Base-by-base conservation (phyloP, 345 rosid genomes). In the Excoecaria cochinchinensis region DNA sequence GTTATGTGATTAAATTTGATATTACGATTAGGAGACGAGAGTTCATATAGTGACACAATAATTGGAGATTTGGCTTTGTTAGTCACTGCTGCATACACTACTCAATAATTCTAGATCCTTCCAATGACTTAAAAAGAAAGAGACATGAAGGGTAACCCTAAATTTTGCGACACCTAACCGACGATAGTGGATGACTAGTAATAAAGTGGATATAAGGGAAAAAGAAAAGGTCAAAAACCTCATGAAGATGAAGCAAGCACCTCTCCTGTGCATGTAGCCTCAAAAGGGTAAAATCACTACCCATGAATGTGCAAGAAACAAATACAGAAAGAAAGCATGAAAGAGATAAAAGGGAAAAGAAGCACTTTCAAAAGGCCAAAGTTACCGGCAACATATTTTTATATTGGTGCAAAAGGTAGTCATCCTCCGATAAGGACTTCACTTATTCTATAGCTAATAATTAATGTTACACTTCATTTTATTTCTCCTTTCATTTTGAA, bases 181-280 rank as follows among this genome's bases (percentile, higher is more conserved):
- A 78, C 80, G 76, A 74, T 69, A 74, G 78, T 84, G 81, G 74
- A 73, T 63, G 74, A 77, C 82, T 77, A 81, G 85, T 48, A 8
- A n/a, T 48, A 8, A n/a, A 78, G 67, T 67, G 81, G 89, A 86
- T 51, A 51, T 1, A 13, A 51, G 15, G 7, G 7, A 53, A 0
- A 10, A 44, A 44, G 1, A 44, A 36, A 63, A 5, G 9, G 4
- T 36, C 1, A 55, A 70, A 4, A 53, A 52, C 17, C 6, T 17
- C 13, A 22, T 13, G 4, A 57, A 57, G 11, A 24, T n/a, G 14
- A 19, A 16, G 48, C 48, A 44, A 44, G 48, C 48, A 4, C 7
- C 10, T 44, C 48, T 10, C 48, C 48, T 44, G 48, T 44, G 48
- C 48, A 44, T 38, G 36, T 31, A 31, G 24, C 56, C 62, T 63